Conservation (phyloP, 2,329 filamentous ascomycete genomes). For the Ophiostoma sp. region DNA sequence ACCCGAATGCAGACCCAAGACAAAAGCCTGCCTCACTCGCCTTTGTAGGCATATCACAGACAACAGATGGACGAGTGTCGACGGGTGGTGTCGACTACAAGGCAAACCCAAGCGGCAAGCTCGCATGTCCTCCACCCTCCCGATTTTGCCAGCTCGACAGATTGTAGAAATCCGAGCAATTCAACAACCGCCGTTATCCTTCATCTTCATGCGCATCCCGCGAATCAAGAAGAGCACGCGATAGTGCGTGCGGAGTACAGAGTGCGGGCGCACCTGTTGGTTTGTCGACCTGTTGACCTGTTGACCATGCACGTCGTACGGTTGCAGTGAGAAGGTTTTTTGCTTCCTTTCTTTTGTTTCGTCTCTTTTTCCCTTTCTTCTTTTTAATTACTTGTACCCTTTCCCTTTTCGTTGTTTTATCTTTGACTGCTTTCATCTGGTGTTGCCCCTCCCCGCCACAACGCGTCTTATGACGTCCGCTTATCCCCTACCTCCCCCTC, state of each 20-base stretch:
- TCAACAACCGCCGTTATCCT: background rate
- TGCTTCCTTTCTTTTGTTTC: background rate
- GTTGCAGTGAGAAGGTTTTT: background rate
- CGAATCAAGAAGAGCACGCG: background rate
- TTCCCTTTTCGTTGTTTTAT: background rate
- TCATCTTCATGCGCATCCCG: background rate
- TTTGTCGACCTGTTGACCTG: background rate
- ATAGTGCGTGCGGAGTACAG: slow-evolving; percentile 2
- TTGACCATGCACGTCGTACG: background rate
- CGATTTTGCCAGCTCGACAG: background rate
- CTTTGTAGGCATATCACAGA: background rate
- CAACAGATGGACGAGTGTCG: background rate
- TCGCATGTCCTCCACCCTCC: background rate
- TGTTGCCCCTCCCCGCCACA: slow-evolving; percentile 2
- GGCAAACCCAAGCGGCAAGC: background rate
- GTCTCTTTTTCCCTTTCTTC: background rate
- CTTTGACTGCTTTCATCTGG: background rate
- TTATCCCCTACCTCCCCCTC: background rate
- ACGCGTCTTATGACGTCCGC: slow-evolving; percentile 14
- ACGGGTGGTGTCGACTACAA: background rate
- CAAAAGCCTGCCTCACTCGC: background rate
- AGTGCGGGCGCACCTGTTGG: background rate
- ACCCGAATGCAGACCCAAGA: background rate
- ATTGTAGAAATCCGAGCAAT: background rate
- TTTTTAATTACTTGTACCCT: background rate